These are phyloP conservation scores for Diplocarpon rosae DNA, from an alignment of 2,329 filamentous ascomycete species.

Conservation along the genomic window DNA sequence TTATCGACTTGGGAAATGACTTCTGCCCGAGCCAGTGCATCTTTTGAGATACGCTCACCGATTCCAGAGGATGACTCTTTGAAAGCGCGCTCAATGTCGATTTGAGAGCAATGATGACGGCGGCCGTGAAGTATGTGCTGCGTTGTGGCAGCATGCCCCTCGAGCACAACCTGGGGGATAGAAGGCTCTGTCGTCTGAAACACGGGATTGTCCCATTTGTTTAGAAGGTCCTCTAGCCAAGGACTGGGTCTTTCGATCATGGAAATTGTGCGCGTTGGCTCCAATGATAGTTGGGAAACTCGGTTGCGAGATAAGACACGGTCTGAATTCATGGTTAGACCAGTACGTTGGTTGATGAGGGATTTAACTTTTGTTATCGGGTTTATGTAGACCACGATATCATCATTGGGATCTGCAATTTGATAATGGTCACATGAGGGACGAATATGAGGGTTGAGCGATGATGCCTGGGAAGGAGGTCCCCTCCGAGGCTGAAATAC, in stretches of 20 bases:
- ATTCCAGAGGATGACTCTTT: constrained; percentile 19
- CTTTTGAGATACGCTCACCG: constrained; percentile 47
- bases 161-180: constrained; percentile 34
- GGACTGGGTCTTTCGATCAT: constrained; percentile 16
- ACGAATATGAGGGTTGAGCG: not conserved
- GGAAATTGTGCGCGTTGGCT: not conserved
- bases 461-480: not conserved
- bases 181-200: constrained; percentile 43
- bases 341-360: constrained; percentile 45
- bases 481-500: not conserved
- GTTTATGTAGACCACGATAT: constrained; percentile 46
- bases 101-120: constrained; percentile 21
- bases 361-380: constrained; percentile 43
- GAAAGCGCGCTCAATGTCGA: constrained; percentile 23
- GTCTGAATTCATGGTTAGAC: constrained; percentile 30
- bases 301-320: not conserved
- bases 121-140: constrained; percentile 18
- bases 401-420: constrained; percentile 8
- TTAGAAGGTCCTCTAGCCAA: constrained; percentile 52
- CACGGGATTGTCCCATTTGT: constrained; percentile 64
- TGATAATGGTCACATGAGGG: not conserved
- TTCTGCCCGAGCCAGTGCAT: constrained; percentile 45
- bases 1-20: constrained; percentile 75
- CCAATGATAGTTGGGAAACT: not conserved
- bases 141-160: constrained; percentile 21